Evolutionary conservation across 2,329 filamentous ascomycete species (phyloP), one percentile per base, ranked within the genome.

Genomic region (Penicillium freii): DNA sequence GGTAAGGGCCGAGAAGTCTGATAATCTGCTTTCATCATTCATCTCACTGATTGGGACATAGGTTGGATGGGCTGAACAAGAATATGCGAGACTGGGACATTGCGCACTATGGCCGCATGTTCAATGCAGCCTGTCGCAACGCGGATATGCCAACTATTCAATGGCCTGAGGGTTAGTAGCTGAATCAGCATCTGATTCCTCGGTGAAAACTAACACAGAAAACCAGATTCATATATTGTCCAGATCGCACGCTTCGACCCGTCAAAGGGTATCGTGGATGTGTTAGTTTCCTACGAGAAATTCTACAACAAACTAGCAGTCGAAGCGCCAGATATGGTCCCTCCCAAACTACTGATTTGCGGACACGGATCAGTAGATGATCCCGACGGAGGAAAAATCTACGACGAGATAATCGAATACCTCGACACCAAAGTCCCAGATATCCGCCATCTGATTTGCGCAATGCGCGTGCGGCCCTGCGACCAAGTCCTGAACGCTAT

Each of bases 221-320:
- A 46, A 56, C 56, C 56, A 78, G 82, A 87, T 63, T 83, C 87
- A 68, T 94, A 92, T 72, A 90, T 94, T 64, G 82, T 88, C 6
- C 90, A 94, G 70, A 84, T 93, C 27, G 89, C 90, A 1, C 87
- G 90, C 21, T 94, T 94, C 70, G 90, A 94, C 64, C 90, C 90
- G 0, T 86, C 89, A 46, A 94, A 93, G 75, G 90, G 90, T 9
- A 91, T 93, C 42, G 85, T 87, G 0, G 88, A 90, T 51, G 88
- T 92, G 8, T 82, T 94, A 56, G 85, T 89, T 60, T 83, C 88
- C 0, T 94, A 92, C 62, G 87, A 86, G 40, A 85, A 88, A 66
- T 88, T 93, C 70, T 84, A 83, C 54, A 78, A 81, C 7, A 82
- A 87, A 50, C 80, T 87, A 53, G 78, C 82, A 56, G 73, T 80